Conservation (phyloP, 2,329 filamentous ascomycete genomes). For the Mycosphaerella arachidis region DNA sequence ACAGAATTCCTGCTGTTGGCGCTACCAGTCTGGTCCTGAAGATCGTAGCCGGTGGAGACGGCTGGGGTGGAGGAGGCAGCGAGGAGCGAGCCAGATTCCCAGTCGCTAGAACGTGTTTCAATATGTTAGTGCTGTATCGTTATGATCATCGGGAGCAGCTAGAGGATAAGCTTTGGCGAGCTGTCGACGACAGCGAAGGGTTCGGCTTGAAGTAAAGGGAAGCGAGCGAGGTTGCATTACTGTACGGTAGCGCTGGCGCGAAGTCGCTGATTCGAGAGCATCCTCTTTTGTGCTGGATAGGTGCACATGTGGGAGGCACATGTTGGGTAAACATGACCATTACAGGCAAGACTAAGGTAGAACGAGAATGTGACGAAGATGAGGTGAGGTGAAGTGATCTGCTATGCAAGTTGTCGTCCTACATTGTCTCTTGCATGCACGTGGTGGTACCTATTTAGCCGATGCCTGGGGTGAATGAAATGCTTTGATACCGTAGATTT, state of each 20-base stretch:
- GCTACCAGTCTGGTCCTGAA: conserved; percentile 74
- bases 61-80: conserved; percentile 28
- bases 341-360: neutral
- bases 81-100: conserved; percentile 72
- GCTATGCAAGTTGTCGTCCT: neutral
- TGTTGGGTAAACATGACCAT: neutral
- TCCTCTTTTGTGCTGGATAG: neutral
- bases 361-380: neutral
- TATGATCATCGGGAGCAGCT: conserved; percentile 65
- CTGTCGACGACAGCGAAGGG: conserved; percentile 84
- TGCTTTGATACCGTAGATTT: neutral
- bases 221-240: neutral
- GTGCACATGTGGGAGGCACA: neutral
- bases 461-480: neutral
- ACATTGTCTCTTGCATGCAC: neutral
- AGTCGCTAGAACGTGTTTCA: conserved; percentile 87
- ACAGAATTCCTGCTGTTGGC: conserved; percentile 84
- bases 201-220: conserved; percentile 64
- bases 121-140: conserved; percentile 70
- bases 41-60: conserved; percentile 64
- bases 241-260: neutral
- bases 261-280: neutral
- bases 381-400: neutral
- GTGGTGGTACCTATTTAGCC: neutral
- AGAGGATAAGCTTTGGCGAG: conserved; percentile 71